Conservation (phyloP, 768 basidiomycete genomes). For the Kwoniella dejecticola region DNA sequence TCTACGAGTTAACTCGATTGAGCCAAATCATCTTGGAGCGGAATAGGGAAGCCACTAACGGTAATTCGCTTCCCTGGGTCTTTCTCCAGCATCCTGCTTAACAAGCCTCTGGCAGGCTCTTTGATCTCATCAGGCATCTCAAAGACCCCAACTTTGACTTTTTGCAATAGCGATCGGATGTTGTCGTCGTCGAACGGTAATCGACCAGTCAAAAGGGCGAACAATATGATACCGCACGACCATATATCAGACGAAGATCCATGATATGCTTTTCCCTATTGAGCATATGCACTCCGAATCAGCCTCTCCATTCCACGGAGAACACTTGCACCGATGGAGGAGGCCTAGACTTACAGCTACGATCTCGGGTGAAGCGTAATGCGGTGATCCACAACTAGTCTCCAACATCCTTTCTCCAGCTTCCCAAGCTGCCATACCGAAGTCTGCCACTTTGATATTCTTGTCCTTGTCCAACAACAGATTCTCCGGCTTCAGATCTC, state of each 20-base stretch:
- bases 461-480: slow-evolving; percentile 77
- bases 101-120: slow-evolving; percentile 71
- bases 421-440: slow-evolving; percentile 97
- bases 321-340: too few relatives aligned
- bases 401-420: slow-evolving; percentile 64
- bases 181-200: slow-evolving; percentile 95
- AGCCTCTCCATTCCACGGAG: slow-evolving; percentile 9
- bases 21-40: too few relatives aligned
- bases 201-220: slow-evolving; percentile 78
- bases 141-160: slow-evolving; percentile 73
- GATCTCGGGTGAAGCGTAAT: slow-evolving; percentile 93
- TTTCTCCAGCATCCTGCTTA: slow-evolving; percentile 75
- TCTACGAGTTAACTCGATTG: too few relatives aligned
- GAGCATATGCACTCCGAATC: not conserved
- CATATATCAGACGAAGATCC: slow-evolving; percentile 90
- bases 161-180: slow-evolving; percentile 71
- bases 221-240: slow-evolving; percentile 94
- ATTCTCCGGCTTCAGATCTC: slow-evolving; percentile 94
- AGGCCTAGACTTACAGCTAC: slow-evolving; percentile 57
- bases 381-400: slow-evolving; percentile 90
- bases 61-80: slow-evolving; percentile 76
- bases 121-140: slow-evolving; percentile 74
- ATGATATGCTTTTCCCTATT: slow-evolving; percentile 73
- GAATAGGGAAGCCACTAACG: too few relatives aligned
- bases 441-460: slow-evolving; percentile 93